These are phyloP conservation scores for Tricharina praecox DNA, from an alignment of 495 filamentous ascomycete species.

Conservation along the genomic window DNA sequence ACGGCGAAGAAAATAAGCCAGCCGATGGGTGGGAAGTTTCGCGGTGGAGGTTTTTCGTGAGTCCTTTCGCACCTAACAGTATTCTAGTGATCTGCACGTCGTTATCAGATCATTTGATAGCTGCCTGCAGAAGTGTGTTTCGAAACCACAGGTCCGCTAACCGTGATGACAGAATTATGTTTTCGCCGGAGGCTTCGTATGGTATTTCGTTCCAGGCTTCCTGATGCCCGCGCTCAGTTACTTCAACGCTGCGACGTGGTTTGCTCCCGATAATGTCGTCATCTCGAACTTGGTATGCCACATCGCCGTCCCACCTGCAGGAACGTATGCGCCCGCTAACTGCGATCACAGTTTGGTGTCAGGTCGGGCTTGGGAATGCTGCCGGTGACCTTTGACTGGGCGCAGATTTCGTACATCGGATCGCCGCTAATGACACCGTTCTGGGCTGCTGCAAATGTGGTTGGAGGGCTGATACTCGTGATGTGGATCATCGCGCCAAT, in stretches of 20 bases:
- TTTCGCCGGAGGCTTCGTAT: slow-evolving; percentile 46
- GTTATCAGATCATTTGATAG: slow-evolving; percentile 21
- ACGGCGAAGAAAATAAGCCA: slow-evolving; percentile 60
- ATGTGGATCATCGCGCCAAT: slow-evolving; percentile 82
- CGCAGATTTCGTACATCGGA: slow-evolving; percentile 78
- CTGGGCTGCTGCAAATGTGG: slow-evolving; percentile 81
- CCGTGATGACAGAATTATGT: slow-evolving; percentile 29
- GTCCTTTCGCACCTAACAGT: not conserved
- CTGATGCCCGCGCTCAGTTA: slow-evolving; percentile 75
- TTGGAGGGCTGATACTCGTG: slow-evolving; percentile 65
- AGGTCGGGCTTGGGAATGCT: slow-evolving; percentile 74
- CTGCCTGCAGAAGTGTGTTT: not conserved
- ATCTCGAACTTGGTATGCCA: slow-evolving; percentile 47
- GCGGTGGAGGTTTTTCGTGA: slow-evolving; percentile 66
- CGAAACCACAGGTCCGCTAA: slow-evolving; percentile 10
- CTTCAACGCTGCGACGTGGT: slow-evolving; percentile 84
- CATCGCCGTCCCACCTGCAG: too few species aligned
- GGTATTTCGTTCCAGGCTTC: slow-evolving; percentile 78
- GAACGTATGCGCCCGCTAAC: not conserved
- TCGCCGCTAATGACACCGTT: slow-evolving; percentile 76
- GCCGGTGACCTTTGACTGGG: slow-evolving; percentile 83
- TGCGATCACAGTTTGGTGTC: slow-evolving; percentile 46
- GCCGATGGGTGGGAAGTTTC: slow-evolving; percentile 76
- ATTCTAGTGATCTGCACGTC: not conserved
- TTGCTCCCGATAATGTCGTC: slow-evolving; percentile 59